phyloP scores from a whole-genome alignment of 1,284 basidiomycete genomes.

The Boletellus dicymbophilus region DNA sequence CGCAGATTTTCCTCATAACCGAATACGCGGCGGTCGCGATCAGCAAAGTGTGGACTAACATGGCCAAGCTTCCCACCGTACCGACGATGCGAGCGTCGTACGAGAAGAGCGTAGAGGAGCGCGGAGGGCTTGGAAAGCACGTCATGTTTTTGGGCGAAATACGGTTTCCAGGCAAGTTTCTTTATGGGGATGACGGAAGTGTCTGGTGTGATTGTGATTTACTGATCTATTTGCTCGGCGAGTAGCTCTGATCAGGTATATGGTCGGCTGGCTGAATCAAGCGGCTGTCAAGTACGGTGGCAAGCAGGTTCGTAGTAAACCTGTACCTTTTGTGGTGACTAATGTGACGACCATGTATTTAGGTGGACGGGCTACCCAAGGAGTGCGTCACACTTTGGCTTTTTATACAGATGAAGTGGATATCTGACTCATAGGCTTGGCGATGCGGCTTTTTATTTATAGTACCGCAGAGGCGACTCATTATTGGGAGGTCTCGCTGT shows the following conservation, averaged over 20 bases:
- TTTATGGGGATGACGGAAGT: neutral
- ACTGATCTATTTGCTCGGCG: no score
- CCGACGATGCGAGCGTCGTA: conserved; percentile 4
- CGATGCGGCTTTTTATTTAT: no score
- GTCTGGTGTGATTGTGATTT: no score
- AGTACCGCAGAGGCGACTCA: neutral
- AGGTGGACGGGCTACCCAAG: conserved; percentile 9
- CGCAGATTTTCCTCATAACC: neutral
- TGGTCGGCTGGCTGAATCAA: conserved; percentile 5
- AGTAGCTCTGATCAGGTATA: neutral
- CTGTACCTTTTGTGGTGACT: neutral
- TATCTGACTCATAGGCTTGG: no score
- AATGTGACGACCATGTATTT: neutral
- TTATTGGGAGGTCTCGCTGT: conserved; percentile 4
- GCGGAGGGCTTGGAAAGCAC: conserved; percentile 16
- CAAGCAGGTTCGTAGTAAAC: conserved; percentile 5
- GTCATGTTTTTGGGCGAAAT: neutral
- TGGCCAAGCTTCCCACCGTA: conserved; percentile 10
- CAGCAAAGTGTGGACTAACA: conserved; percentile 21
- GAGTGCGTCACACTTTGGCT: conserved; percentile 4
- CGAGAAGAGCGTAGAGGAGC: neutral
- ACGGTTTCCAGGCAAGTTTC: conserved; percentile 1
- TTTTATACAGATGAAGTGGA: no score
- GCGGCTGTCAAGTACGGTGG: conserved; percentile 8
- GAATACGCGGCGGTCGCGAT: conserved; percentile 12